Base-by-base conservation (phyloP, 306 rosid genomes). In the Elaeagnus macrophylla region DNA sequence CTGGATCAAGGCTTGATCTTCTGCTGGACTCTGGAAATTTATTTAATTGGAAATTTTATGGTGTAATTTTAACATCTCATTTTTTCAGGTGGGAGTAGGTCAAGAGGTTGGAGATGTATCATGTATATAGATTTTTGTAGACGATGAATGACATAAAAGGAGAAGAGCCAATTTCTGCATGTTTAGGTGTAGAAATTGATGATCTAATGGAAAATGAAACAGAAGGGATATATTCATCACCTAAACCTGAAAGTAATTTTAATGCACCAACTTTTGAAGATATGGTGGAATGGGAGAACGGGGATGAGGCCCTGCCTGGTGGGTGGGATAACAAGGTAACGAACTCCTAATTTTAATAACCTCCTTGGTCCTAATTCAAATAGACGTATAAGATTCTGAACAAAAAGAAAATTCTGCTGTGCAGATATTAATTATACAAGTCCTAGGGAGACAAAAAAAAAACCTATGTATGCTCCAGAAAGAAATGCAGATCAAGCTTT, bases 1-100 rank as follows among this genome's bases (percentile, higher is more conserved):
- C 99, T 13, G 99, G 99, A 46, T 80, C 99, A 47, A 80, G 72
- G 41, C 86, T 91, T 72, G 99, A 91, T 37, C 7, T 91, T 55
- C 70, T 91, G 38, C 84, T 89, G 95, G 86, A 87, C 77, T 69
- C 79, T 10, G 77, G 67, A 55, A 73, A 84, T 89, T 96, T 91
- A 69, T 36, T 43, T 56, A 18, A 50, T 60, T 37, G 42, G 47
- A 35, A 32, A 58, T 56, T 39, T 70, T 25, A 5, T 7, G 40
- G 17, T 17, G 9, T 60, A 35, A 43, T 62, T 62, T 72, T 18
- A 54, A 19, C n/a, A n/a, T 59, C 39, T 40, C 54, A 36, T 38
- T 57, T 76, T 66, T 62, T 74, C 67, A 91, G 99, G 69, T 67
- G 40, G 77, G 60, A 39, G 59, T 79, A 36, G 73, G 66, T 11